phyloP scores from a whole-genome alignment of 371 early-diverging fungal genomes.

The Phascolomyces articulosus region DNA sequence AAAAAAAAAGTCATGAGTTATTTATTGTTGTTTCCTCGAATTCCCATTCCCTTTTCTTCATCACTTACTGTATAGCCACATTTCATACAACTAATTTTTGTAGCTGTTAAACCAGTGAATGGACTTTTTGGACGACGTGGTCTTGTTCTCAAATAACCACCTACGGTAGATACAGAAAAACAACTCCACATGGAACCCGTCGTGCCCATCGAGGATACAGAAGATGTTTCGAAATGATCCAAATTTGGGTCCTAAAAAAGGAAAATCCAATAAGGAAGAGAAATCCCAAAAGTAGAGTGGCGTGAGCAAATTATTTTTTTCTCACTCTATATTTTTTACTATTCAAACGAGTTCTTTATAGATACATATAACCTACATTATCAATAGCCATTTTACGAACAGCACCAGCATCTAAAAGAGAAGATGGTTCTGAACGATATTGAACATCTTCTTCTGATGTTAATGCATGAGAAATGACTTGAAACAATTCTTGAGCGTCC shows the following conservation, averaged over 20 bases:
- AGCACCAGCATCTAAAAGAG: conserved; percentile 42
- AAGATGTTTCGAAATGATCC: conserved; percentile 50
- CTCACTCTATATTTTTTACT: not conserved
- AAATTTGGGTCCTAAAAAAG: conserved; percentile 17
- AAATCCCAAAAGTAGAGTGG: not conserved
- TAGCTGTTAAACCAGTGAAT: conserved; percentile 76
- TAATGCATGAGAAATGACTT: conserved; percentile 81
- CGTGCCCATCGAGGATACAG: conserved; percentile 50
- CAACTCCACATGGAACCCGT: conserved; percentile 58
- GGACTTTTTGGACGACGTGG: conserved; percentile 61
- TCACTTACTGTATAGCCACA: conserved; percentile 74
- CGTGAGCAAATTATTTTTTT: conserved; percentile 1
- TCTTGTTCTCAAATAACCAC: conserved; percentile 46
- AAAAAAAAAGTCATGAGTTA: no score
- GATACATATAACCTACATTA: conserved; percentile 7
- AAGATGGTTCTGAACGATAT: conserved; percentile 38
- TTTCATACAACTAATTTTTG: conserved; percentile 76
- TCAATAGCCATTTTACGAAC: conserved; percentile 31
- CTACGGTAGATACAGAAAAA: conserved; percentile 53
- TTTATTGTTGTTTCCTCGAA: not conserved
- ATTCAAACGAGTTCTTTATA: not conserved
- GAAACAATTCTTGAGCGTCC: conserved; percentile 95
- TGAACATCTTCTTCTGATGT: conserved; percentile 70
- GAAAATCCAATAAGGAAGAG: not conserved
- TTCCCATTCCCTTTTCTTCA: not conserved